Evolutionary conservation across 495 filamentous ascomycete genomes (phyloP), one percentile per base, ranked within the genome.

Genomic region (Penicillium chermesinum): DNA sequence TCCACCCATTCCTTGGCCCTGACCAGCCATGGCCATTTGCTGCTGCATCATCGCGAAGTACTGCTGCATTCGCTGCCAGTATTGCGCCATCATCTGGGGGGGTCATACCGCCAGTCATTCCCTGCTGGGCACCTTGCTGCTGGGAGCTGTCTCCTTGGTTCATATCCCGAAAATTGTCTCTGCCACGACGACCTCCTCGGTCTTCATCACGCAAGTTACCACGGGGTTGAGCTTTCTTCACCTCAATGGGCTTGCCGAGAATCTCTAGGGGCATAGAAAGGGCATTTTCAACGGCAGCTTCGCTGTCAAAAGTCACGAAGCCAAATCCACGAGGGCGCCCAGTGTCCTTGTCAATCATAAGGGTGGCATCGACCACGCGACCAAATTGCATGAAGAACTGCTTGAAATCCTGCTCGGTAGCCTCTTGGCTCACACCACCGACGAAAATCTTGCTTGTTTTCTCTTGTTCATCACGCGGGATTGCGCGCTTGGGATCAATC

Each of bases 331-430:
- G 83, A 2, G 93, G 93, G 17, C 93, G 83, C 25, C 91, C 91
- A 7, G 93, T 97, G 61, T 98, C 93, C 68, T 98, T 98, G 67
- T 98, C 93, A 79, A 98, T 98, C 93, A 98, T 98, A 15, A 98
- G 79, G 1, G 93, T 98, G 9, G 93, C 93, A 66, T 98, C 93
- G 37, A 98, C 83, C 21, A 98, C 93, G 46, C 93, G 83, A 34
- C 93, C 93, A 58, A 96, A 98, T 63, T 95, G 87, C 65, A 85
- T 86, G 68, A 98, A 98, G 67, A 95, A 98, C 34, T 91, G 82
- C 59, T 89, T 89, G 67, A 98, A 98, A 61, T 97, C 89, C 35
- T 88, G 81, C 54, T 98, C 93, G 1, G 86, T 95, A 0, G 91
- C 91, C 57, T 98, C 93, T 73, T 96, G 93, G 61, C 88, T 95